Evolutionary conservation across 2,329 filamentous ascomycete genomes (phyloP).

Genomic region (Pseudomassariella vexata): DNA sequence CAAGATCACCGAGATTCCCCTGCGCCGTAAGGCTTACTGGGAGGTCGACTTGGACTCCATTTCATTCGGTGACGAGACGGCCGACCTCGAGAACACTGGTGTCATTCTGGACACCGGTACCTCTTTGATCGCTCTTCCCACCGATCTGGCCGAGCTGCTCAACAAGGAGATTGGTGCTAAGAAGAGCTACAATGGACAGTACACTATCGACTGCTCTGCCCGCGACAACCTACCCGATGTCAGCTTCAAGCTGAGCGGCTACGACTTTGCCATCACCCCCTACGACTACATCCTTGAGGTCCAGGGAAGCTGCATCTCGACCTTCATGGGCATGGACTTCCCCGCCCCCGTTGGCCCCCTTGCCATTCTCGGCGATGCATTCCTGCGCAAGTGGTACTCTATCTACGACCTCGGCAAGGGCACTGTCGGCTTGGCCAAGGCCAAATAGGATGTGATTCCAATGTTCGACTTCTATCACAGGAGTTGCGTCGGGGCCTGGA

Average conservation of each 20-base stretch:
- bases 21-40: conserved; percentile 99
- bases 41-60: conserved; percentile 95
- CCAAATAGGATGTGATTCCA: conserved; percentile 55
- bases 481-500: no score
- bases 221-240: conserved; percentile 81
- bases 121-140: conserved; percentile 92
- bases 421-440: conserved; percentile 81
- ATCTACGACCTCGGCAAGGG: conserved; percentile 92
- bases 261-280: conserved; percentile 86
- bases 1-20: conserved; percentile 85
- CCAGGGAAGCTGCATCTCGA: conserved; percentile 91
- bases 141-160: conserved; percentile 85
- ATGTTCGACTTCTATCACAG: no score
- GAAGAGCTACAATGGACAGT: conserved; percentile 97
- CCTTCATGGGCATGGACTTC: conserved; percentile 96
- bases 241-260: conserved; percentile 81
- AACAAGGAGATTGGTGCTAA: conserved; percentile 98
- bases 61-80: conserved; percentile 77
- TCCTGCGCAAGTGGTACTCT: conserved; percentile 84
- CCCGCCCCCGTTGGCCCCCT: conserved; percentile 84
- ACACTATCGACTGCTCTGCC: conserved; percentile 84
- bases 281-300: conserved; percentile 96
- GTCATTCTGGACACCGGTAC: conserved; percentile 98
- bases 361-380: conserved; percentile 87
- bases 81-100: conserved; percentile 89